Evolutionary conservation across 1,139 yeast species (phyloP).

Genomic region (Candida mesenterica): DNA sequence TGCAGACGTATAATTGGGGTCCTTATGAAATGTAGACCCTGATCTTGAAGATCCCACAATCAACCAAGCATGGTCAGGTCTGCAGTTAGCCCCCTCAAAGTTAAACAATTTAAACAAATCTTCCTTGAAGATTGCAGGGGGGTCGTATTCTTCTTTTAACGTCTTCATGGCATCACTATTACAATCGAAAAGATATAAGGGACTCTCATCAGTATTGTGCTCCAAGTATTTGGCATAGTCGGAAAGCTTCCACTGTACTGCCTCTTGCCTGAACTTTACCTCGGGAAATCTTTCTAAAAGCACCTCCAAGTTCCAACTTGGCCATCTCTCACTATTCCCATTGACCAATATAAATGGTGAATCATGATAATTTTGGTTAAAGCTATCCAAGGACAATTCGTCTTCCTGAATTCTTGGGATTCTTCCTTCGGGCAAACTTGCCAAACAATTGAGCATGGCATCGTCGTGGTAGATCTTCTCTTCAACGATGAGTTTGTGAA

Average conservation of each 20-base stretch:
- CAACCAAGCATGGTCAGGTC: conserved; percentile 91
- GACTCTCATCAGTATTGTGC: conserved; percentile 72
- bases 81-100: conserved; percentile 41
- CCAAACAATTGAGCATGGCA: conserved; percentile 16
- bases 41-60: conserved; percentile 78
- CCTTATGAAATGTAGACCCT: conserved; percentile 91
- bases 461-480: conserved; percentile 37
- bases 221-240: conserved; percentile 62
- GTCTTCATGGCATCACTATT: conserved; percentile 60
- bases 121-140: conserved; percentile 51
- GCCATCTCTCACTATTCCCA: conserved; percentile 54
- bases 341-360: conserved; percentile 68
- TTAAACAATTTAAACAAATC: conserved; percentile 51
- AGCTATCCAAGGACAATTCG: conserved; percentile 40
- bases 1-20: conserved; percentile 86
- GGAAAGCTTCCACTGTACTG: conserved; percentile 72
- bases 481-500: conserved; percentile 47
- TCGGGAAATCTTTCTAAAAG: conserved; percentile 55
- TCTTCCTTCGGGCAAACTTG: conserved; percentile 31
- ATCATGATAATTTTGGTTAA: conserved; percentile 45
- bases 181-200: conserved; percentile 84
- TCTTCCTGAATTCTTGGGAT: conserved; percentile 48
- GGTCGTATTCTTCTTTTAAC: conserved; percentile 51
- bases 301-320: conserved; percentile 58
- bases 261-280: conserved; percentile 75